Base-by-base conservation (phyloP, 176 grass and related monocot genomes). In the Ampelocalamus luodianensis region DNA sequence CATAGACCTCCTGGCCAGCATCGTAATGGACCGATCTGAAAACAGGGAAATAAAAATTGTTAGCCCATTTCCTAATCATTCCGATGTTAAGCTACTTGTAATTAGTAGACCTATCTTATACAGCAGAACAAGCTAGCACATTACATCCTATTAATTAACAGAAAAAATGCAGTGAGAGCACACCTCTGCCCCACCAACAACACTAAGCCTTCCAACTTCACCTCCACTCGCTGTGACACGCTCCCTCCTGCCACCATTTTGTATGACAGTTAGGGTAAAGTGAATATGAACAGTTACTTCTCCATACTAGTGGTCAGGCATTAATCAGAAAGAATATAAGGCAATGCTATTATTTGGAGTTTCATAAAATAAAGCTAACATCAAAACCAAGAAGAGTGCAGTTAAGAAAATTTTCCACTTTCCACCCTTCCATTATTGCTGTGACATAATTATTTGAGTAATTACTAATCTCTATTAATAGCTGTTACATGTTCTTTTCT, bases 1-100 rank as follows among this genome's bases (percentile, higher is more conserved):
- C 95, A 95, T 71, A 97, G 71, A 72, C 95, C 95, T 51, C 95
- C 95, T 50, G 95, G 95, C 95, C 95, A 97, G 80, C 95, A 97
- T 55, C 95, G 84, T 23, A 97, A 80, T 14, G 95, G 95, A 80
- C 95, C 95, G 58, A 97, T 95, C 95, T 97, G 86, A 82, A 89
- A 82, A 79, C 11, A 70, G 8, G 18, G 14, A 68, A 80, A 38
- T 45, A 26, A 32, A 69, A 39, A 36, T 17, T 29, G n/a, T 88
- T 82, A 76, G 46, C 12, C 18, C 36, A 26, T 80, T 68, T 80
- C 32, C 34, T 69, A 68, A 36, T 75, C 42, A 53, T 76, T 85
- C n/a, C 65, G 76, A 85, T 54, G 23, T 27, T 89, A 75, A 51
- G 29, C 32, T 42, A 80, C n/a, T 50, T 68, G 22, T 51, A 75